phyloP scores from a whole-genome alignment of 805 yeast genomes.

The Monosporozyma siamensis region DNA sequence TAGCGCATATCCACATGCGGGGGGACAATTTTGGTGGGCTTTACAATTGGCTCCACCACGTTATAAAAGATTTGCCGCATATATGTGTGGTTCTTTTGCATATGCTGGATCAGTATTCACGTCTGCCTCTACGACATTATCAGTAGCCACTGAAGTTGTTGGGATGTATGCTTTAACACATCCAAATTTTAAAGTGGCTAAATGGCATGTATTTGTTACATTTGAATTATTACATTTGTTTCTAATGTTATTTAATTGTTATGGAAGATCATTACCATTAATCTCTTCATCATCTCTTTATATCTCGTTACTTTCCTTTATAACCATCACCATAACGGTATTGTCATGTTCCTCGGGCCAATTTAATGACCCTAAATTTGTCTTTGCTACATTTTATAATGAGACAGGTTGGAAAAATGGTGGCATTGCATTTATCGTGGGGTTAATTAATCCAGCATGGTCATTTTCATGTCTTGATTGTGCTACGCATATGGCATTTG shows the following conservation, averaged over 20 bases:
- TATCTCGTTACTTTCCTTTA: conserved; percentile 45
- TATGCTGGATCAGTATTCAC: conserved; percentile 59
- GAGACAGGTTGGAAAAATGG: conserved; percentile 53
- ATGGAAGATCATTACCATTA: conserved; percentile 44
- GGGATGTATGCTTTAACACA: conserved; percentile 39
- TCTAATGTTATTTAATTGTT: conserved; percentile 44
- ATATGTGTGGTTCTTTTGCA: conserved; percentile 55
- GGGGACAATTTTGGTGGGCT: conserved; percentile 58
- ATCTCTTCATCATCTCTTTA: conserved; percentile 46
- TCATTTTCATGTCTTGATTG: conserved; percentile 61
- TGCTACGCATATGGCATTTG: conserved; percentile 69
- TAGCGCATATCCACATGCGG: conserved; percentile 53
- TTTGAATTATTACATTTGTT: conserved; percentile 41
- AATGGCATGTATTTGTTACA: conserved; percentile 51
- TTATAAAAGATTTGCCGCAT: conserved; percentile 39
- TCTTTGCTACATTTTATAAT: conserved; percentile 48
- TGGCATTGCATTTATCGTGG: conserved; percentile 58
- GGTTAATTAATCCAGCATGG: conserved; percentile 64
- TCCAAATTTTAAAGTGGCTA: conserved; percentile 32
- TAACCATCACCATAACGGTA: conserved; percentile 47
- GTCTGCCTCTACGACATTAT: conserved; percentile 50
- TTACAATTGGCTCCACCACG: conserved; percentile 43
- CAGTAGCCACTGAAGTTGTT: conserved; percentile 45
- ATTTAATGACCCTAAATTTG: conserved; percentile 46
- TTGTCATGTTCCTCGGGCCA: conserved; percentile 49